These are phyloP conservation scores for Ophiostoma novo-ulmi DNA, from an alignment of 2,329 filamentous ascomycete species.

Conservation along the genomic window DNA sequence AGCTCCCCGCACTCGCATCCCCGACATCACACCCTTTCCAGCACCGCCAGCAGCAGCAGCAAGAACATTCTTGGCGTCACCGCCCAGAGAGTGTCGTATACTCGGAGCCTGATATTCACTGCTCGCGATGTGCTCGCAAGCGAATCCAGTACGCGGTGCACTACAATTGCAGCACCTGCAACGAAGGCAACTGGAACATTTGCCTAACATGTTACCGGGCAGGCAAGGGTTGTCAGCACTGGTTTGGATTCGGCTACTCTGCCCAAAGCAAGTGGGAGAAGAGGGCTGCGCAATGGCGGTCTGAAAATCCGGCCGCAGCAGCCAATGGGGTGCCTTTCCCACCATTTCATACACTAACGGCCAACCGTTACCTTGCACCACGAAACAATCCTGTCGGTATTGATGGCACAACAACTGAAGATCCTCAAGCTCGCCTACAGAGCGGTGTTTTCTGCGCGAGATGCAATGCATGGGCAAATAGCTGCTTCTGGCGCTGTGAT, in stretches of 20 bases:
- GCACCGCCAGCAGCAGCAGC: neutral
- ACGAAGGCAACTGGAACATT: constrained; percentile 67
- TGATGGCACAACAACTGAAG: constrained; percentile 49
- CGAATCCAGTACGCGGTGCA: constrained; percentile 83
- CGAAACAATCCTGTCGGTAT: constrained; percentile 30
- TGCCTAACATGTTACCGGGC: constrained; percentile 75
- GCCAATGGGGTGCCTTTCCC: constrained; percentile 29
- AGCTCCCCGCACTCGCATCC: constrained; percentile 12
- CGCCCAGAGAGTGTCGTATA: constrained; percentile 42
- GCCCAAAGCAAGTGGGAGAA: constrained; percentile 65
- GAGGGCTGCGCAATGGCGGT: constrained; percentile 31
- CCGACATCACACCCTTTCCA: neutral
- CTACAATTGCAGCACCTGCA: constrained; percentile 72
- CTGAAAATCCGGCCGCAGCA: constrained; percentile 33
- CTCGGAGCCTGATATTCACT: constrained; percentile 67
- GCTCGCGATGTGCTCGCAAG: constrained; percentile 61
- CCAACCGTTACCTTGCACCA: constrained; percentile 52
- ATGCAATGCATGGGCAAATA: constrained; percentile 68
- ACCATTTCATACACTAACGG: constrained; percentile 54
- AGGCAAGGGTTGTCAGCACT: constrained; percentile 73
- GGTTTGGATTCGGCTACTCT: constrained; percentile 78
- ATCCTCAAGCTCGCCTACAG: constrained; percentile 64
- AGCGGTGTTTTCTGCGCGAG: constrained; percentile 78
- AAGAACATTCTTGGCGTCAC: neutral
- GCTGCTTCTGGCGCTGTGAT: constrained; percentile 86